Conservation (phyloP, 2,329 filamentous ascomycete species). For the Fusarium equiseti region DNA sequence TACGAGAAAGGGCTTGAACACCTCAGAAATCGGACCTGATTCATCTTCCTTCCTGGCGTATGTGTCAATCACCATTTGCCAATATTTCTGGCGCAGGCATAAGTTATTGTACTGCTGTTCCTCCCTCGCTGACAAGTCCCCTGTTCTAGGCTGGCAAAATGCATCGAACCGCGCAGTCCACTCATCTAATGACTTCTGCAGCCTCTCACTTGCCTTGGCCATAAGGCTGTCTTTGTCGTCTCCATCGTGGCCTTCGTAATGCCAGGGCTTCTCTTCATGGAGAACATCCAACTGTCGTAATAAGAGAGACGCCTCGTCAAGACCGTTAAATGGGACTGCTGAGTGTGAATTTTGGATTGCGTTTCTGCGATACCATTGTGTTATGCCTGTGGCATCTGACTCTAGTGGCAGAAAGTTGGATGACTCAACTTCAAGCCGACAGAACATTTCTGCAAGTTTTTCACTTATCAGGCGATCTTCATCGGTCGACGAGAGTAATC, state of each 20-base stretch:
- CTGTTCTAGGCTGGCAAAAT: background rate
- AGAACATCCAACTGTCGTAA: background rate
- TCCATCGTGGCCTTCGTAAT: background rate
- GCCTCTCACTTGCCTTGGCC: background rate
- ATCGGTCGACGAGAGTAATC: background rate
- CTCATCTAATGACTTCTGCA: background rate
- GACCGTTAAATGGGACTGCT: background rate
- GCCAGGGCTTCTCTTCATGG: background rate
- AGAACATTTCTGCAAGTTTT: background rate
- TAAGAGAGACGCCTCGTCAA: background rate
- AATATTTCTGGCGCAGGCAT: background rate
- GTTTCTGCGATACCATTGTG: background rate
- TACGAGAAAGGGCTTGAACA: background rate
- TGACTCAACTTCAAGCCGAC: slow-evolving; percentile 1
- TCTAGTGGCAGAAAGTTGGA: background rate
- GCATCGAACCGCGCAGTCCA: background rate
- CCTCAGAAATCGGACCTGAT: fast-evolving
- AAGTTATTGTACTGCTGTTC: background rate
- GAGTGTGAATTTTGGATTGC: background rate
- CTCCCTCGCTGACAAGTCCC: background rate
- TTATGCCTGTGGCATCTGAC: background rate
- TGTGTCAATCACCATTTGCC: background rate
- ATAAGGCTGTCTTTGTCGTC: background rate
- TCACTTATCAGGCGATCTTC: background rate
- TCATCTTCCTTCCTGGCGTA: background rate